Base-by-base conservation (phyloP, 2,329 filamentous ascomycete genomes). In the Truncatella angustata region DNA sequence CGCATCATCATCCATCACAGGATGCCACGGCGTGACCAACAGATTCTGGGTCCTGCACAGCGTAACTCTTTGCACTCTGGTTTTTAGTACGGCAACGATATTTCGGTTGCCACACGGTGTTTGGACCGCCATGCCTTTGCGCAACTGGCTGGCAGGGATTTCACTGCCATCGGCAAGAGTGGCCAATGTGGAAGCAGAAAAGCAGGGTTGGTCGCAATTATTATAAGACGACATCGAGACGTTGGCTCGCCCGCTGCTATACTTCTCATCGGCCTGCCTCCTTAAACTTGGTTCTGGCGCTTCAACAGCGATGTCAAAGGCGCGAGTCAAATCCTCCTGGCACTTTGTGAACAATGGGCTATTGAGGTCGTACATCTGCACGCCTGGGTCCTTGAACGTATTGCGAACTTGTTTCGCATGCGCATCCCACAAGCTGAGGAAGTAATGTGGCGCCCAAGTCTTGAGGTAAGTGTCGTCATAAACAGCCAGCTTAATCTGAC, bases 1-100 rank as follows among this genome's bases (percentile, higher is more conserved):
- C 7, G n/a, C n/a, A n/a, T 53, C 66, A 18, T 72, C 66, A 2
- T 61, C 44, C 0, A 67, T 72, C 3, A 86, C 64, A 1, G 83
- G 83, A 60, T 86, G 84, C 79, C 80, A 86, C 0, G 78, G 76
- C 21, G 83, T 86, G 24, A 85, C 74, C 5, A 78, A 61, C 6
- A 85, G 66, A 3, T 60, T 55, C 2, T 72, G 73, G 1, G 84
- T 63, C 0, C 69, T 69, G 53, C 76, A 79, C 60, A 85, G 70
- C 1, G 60, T 53, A 32, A 66, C 66, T 36, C 64, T 52, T 2
- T 54, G 50, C 0, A 82, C 73, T 0, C 64, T 61, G 4, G 79
- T 84, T 59, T 72, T 75, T 24, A 86, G 64, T 5, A 86, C 72
- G 5, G 74, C 73, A 0, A 62, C 71, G 5, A 86, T 79, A 20